These are phyloP conservation scores for Phlyctochytrium arcticum DNA, from an alignment of 192 early-diverging fungal species.

Conservation along the genomic window DNA sequence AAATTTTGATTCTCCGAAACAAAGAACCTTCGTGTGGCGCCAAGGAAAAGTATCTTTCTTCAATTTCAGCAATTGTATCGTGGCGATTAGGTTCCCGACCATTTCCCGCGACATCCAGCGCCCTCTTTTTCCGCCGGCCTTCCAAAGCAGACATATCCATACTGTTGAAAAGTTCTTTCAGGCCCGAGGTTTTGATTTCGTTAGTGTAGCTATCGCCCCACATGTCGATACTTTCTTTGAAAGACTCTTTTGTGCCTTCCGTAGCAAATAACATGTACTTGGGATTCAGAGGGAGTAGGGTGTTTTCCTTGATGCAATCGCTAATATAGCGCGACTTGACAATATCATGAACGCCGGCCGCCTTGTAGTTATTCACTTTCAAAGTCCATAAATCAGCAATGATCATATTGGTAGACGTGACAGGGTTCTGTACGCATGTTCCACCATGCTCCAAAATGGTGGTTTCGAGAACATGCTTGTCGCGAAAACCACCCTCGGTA, in stretches of 20 bases:
- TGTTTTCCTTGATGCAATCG: conserved; percentile 51
- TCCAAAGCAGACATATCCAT: neutral
- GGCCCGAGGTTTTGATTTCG: conserved; percentile 38
- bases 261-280: conserved; percentile 60
- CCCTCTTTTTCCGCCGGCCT: neutral
- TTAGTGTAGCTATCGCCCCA: conserved; percentile 69
- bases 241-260: conserved; percentile 39
- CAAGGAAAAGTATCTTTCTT: conserved; percentile 28
- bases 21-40: conserved; percentile 11
- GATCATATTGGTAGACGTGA: conserved; percentile 32
- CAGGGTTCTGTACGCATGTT: conserved; percentile 54
- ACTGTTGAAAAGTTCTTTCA: conserved; percentile 40
- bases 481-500: conserved; percentile 31
- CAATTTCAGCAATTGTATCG: conserved; percentile 27
- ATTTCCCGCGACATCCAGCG: neutral
- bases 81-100: too few relatives aligned
- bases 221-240: conserved; percentile 57
- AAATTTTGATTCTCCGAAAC: conserved; percentile 22
- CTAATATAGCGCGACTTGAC: conserved; percentile 61
- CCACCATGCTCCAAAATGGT: conserved; percentile 62
- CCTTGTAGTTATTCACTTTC: conserved; percentile 52
- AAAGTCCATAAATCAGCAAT: conserved; percentile 37
- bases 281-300: conserved; percentile 53
- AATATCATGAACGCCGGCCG: conserved; percentile 48
- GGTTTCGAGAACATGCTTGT: conserved; percentile 58